A percentile compares a stretch with the other conserved stretches of the same genome.
These are phyloP conservation scores for Chamaecyparis obtusa DNA, from an alignment of 75 land plant genomes.

Conservation along the genomic window DNA sequence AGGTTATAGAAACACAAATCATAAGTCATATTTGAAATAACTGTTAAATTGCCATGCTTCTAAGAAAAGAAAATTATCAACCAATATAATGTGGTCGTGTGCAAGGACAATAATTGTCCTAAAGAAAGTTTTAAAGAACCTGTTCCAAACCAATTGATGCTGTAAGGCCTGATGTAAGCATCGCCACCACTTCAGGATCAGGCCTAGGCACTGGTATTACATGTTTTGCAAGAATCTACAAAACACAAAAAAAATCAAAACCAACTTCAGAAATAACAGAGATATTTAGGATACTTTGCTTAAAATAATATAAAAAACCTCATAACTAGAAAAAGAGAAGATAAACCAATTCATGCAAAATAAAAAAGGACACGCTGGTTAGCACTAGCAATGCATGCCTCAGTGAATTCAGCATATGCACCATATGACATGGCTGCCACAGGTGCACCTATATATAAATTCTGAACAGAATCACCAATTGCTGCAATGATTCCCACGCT, in stretches of 20 bases:
- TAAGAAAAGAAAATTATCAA: neutral
- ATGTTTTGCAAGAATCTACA: constrained; percentile 78
- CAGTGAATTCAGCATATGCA: constrained; percentile 77
- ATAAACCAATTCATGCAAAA: neutral
- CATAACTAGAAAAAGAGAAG: neutral
- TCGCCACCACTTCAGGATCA: constrained; percentile 93
- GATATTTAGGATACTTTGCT: neutral
- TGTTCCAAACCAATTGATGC: constrained; percentile 92
- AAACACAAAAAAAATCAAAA: constrained; percentile 2
- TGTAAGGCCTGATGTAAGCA: constrained; percentile 97
- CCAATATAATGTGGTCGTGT: neutral
- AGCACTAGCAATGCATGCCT: constrained; percentile 34
- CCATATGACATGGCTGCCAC: constrained; percentile 87
- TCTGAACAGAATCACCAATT: constrained; percentile 59
- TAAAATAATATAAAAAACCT: neutral
- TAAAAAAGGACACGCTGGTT: neutral
- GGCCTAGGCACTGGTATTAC: constrained; percentile 75
- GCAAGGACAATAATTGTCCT: neutral
- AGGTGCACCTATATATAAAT: constrained; percentile 68
- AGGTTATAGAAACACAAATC: neutral
- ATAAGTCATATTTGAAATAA: neutral
- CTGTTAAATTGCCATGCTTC: neutral
- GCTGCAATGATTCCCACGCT: constrained; percentile 92
- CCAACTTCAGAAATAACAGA: neutral
- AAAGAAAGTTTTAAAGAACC: constrained; percentile 39